Base-by-base conservation (phyloP, 2,329 filamentous ascomycete genomes). In the Fusarium zealandicum region DNA sequence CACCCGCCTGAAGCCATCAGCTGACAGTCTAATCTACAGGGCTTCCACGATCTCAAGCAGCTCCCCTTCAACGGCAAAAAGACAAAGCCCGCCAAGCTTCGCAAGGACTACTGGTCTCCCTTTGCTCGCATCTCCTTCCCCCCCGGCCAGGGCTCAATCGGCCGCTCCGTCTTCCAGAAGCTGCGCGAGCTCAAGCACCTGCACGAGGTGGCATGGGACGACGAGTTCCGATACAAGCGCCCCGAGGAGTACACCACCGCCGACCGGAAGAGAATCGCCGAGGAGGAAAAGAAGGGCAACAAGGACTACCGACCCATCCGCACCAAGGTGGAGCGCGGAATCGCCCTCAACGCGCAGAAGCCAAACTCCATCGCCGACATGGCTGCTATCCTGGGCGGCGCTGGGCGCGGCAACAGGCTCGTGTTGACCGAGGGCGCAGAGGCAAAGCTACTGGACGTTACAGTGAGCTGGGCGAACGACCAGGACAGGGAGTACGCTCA, bases 1-100 rank as follows among this genome's bases (percentile, higher is more conserved):
- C 3, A 9, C 22, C 22, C 6, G 8, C 3, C 22, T 25, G 22
- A 31, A 9, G 11, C 14, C 14, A 8, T 14, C 12, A 46, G n/a
- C 45, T 55, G 12, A 61, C 39, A 7, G 17, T 9, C 20, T 27
- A 18, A 14, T 31, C 10, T 28, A 10, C 11, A 78, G 75, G 72
- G 69, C 17, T 64, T 76, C 62, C 76, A 78, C 54, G 75, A 77
- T 39, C 72, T 86, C 59, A 78, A 80, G 65, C 84, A 87, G 68
- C 72, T 89, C 55, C 81, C 84, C 40, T 89, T 82, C 76, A 85
- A 85, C 60, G 86, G 86, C 73, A 89, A 89, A 71, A 88, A 90
- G 73, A 80, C 83, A 39, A 82, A 83, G 61, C 85, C 85, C 2
- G 70, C 80, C 47, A 84, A 83, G 65, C 75, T 89, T 32, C 84